phyloP scores from a whole-genome alignment of 306 rosid species.

The Phaseolus lunatus region DNA sequence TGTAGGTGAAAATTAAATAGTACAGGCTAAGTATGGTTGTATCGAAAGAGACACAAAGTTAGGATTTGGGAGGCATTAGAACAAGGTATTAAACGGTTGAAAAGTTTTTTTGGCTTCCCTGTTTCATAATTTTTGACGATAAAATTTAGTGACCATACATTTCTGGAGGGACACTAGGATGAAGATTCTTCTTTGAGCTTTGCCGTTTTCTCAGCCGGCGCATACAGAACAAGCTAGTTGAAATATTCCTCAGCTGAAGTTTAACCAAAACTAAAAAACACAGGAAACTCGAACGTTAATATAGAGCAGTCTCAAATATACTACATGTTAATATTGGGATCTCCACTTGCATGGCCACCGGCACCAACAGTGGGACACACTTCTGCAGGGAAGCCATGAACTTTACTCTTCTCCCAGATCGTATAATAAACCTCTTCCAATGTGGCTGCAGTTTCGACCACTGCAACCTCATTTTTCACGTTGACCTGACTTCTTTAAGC shows the following conservation, averaged over 20 bases:
- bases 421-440: slow-evolving; percentile 53
- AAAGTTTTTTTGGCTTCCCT: too few species aligned
- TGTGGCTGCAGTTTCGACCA: slow-evolving; percentile 45
- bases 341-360: slow-evolving; percentile 53
- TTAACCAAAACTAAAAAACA: too few species aligned
- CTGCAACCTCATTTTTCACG: background rate
- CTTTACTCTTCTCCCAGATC: slow-evolving; percentile 50
- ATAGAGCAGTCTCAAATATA: too few species aligned
- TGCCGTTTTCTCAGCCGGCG: background rate
- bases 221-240: too few species aligned
- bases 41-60: background rate
- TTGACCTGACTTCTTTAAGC: slow-evolving; percentile 41
- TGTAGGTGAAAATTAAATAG: background rate
- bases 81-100: background rate
- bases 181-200: background rate
- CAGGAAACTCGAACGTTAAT: too few species aligned
- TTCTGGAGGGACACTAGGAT: background rate
- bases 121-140: background rate
- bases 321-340: too few species aligned
- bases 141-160: background rate
- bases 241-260: too few species aligned
- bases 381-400: slow-evolving; percentile 54
- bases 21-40: background rate
- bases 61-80: background rate
- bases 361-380: slow-evolving; percentile 58